These are phyloP conservation scores for Lepidium aucheri DNA, from an alignment of 345 rosid species.

Conservation along the genomic window DNA sequence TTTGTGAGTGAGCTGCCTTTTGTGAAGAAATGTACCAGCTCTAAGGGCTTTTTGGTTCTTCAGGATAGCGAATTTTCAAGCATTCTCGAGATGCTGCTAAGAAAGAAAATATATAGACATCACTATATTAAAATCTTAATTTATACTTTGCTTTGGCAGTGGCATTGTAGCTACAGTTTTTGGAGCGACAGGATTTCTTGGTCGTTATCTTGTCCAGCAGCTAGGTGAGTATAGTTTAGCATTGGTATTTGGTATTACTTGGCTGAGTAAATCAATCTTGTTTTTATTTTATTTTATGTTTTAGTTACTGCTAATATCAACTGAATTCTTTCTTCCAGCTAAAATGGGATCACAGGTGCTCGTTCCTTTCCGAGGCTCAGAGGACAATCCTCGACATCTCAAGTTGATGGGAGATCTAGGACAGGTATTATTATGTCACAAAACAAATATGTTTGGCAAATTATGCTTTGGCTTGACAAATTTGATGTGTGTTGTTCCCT, in stretches of 20 bases:
- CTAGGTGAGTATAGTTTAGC: constrained; percentile 56
- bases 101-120: no score
- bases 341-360: constrained; percentile 96
- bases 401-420: constrained; percentile 99
- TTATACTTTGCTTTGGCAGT: constrained; percentile 35
- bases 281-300: not conserved
- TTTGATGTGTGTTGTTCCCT: not conserved
- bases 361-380: constrained; percentile 95
- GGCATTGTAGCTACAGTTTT: constrained; percentile 93
- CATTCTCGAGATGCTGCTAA: not conserved
- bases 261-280: not conserved
- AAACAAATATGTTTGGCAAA: not conserved
- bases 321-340: constrained; percentile 37
- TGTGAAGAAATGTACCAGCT: not conserved
- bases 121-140: not conserved
- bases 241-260: not conserved
- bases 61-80: not conserved
- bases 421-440: constrained; percentile 49
- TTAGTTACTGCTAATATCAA: not conserved
- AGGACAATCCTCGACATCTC: constrained; percentile 86
- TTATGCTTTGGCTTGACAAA: not conserved
- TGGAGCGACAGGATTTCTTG: constrained; percentile 97
- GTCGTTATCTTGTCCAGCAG: constrained; percentile 97
- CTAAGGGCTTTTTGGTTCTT: not conserved
- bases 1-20: not conserved